Conservation (phyloP, 495 filamentous ascomycete genomes). For the Saxophila tyrrhenica region DNA sequence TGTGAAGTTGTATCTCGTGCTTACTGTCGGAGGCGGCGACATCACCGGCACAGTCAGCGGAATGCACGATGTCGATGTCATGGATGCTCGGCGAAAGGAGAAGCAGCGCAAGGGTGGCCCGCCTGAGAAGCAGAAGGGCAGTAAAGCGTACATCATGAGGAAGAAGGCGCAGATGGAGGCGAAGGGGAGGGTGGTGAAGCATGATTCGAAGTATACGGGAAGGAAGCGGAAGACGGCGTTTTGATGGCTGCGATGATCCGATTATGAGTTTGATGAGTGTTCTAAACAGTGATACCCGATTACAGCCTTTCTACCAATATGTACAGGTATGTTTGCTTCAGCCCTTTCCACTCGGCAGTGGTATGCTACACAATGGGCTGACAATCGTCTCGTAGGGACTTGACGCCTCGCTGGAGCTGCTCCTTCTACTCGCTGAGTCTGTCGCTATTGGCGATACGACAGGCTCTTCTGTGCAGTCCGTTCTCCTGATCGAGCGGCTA, state of each 20-base stretch:
- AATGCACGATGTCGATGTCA: constrained; percentile 78
- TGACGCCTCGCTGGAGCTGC: no score
- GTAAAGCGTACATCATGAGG: constrained; percentile 78
- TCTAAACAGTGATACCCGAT: no score
- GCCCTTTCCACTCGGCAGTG: no score
- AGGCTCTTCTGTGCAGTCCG: no score
- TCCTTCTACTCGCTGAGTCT: no score
- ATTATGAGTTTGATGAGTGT: no score
- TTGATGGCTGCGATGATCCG: no score
- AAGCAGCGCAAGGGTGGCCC: constrained; percentile 34
- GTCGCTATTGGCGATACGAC: no score
- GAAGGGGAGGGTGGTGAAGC: constrained; percentile 90
- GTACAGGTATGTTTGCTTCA: no score
- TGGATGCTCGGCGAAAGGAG: constrained; percentile 50
- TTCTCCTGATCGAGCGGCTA: background rate
- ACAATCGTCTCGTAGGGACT: no score
- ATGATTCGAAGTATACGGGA: constrained; percentile 83
- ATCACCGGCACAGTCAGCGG: constrained; percentile 52
- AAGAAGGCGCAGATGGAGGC: constrained; percentile 94
- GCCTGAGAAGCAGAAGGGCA: constrained; percentile 56
- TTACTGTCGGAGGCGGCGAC: constrained; percentile 79
- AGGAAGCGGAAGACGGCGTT: constrained; percentile 60
- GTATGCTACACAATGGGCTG: no score
- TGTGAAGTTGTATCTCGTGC: constrained; percentile 81
- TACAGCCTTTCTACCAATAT: no score